These are phyloP conservation scores for Rhodamnia rubescens DNA, from an alignment of 345 rosid species.

Conservation along the genomic window DNA sequence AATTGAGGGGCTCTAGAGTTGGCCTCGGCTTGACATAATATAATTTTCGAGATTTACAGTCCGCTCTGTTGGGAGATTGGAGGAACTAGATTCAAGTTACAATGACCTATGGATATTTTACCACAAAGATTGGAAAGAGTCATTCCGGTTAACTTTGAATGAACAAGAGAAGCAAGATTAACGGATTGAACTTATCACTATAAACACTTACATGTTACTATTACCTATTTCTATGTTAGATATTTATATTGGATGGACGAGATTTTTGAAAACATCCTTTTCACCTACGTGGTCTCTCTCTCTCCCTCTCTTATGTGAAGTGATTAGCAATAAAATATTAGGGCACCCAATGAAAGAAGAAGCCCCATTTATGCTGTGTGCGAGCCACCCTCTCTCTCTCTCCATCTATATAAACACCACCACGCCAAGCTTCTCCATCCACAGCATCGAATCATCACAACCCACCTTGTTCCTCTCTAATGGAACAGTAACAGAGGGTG, in stretches of 20 bases:
- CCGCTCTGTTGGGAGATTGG: too few relatives aligned
- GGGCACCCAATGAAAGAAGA: constrained; percentile 1
- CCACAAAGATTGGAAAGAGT: too few relatives aligned
- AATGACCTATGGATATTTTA: too few relatives aligned
- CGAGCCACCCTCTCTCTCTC: neutral
- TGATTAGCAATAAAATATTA: neutral
- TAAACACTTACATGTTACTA: neutral
- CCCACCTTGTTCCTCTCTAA: neutral
- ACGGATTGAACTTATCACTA: neutral
- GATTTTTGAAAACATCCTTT: neutral
- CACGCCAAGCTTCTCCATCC: neutral
- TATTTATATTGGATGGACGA: neutral
- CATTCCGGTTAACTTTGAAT: too few relatives aligned
- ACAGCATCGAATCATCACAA: neutral
- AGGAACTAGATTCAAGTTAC: too few relatives aligned
- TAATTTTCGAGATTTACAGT: too few relatives aligned
- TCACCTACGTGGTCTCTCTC: neutral
- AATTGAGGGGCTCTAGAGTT: too few relatives aligned
- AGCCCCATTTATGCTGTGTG: neutral
- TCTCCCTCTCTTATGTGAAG: neutral
- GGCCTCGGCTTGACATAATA: too few relatives aligned
- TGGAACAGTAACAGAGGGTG: neutral
- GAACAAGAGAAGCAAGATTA: too few relatives aligned
- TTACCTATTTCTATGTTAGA: neutral
- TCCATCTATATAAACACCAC: constrained; percentile 3